Percentiles rank a stretch among this genome's conserved stretches.
Conservation (phyloP, 306 rosid species). For the Rosa lucieae region DNA sequence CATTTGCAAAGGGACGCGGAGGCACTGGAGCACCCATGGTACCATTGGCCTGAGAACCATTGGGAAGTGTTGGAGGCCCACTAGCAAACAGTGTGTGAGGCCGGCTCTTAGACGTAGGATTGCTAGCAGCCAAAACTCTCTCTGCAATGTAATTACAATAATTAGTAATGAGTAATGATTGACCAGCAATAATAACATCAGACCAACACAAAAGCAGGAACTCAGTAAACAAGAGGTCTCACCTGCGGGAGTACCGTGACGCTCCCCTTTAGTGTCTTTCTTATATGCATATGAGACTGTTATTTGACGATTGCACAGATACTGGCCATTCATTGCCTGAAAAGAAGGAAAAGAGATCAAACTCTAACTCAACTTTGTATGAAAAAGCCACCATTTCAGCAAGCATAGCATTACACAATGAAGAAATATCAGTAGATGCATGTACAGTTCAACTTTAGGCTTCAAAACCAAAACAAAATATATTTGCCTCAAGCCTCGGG, state of each 20-base stretch:
- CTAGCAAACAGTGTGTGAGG: constrained; percentile 96
- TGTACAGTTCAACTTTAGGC: not conserved
- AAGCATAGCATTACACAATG: constrained; percentile 1
- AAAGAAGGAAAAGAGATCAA: not conserved
- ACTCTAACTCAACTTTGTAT: not conserved
- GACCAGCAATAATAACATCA: not conserved
- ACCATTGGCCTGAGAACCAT: constrained; percentile 65
- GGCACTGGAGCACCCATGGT: constrained; percentile 51
- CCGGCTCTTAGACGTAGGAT: constrained; percentile 87
- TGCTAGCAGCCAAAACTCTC: constrained; percentile 98
- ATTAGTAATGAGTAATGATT: constrained; percentile 4
- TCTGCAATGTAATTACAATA: constrained; percentile 45
- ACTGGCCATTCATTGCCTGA: constrained; percentile 97
- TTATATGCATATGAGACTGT: constrained; percentile 97
- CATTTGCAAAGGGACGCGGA: constrained; percentile 86
- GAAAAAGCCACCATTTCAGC: not conserved
- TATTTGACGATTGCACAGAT: constrained; percentile 97
- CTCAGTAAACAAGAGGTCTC: constrained; percentile 24
- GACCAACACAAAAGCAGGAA: not conserved
- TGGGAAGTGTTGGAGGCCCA: constrained; percentile 84
- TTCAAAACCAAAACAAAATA: not conserved
- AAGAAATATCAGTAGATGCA: not conserved
- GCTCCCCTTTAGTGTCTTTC: constrained; percentile 98
- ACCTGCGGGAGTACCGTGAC: constrained; percentile 99
- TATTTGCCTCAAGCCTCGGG: not conserved